A percentile compares a stretch with the other conserved stretches of the same genome.
Evolutionary conservation across 2,329 filamentous ascomycete species (phyloP).

Genomic region (Calonectria hawksworthii): DNA sequence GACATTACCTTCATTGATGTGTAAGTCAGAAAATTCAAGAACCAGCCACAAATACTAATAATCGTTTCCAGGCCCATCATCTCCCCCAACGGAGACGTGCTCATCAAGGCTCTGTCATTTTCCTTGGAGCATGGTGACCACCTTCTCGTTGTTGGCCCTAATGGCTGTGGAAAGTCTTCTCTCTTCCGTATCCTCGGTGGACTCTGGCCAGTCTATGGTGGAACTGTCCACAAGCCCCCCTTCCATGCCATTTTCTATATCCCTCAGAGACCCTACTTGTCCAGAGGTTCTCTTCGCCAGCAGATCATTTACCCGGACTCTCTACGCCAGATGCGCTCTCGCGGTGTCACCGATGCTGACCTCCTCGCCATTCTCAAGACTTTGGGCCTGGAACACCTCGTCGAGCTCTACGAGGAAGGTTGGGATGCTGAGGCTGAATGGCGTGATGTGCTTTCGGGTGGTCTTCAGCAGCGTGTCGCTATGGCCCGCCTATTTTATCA

Average conservation of each 20-base stretch:
- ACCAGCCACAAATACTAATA: neutral
- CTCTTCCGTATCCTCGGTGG: constrained; percentile 97
- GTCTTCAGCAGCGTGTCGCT: constrained; percentile 94
- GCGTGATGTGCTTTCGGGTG: constrained; percentile 93
- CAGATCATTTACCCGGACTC: constrained; percentile 98
- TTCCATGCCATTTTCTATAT: constrained; percentile 98
- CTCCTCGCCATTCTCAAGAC: constrained; percentile 82
- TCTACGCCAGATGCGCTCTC: constrained; percentile 86
- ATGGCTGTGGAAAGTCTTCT: constrained; percentile 96
- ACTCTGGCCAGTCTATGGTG: constrained; percentile 97
- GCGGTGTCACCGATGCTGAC: constrained; percentile 85
- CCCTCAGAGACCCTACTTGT: constrained; percentile 94
- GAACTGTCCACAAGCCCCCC: constrained; percentile 90
- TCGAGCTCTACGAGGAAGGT: constrained; percentile 80
- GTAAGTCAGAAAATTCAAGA: constrained; percentile 54
- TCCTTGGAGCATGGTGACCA: constrained; percentile 89
- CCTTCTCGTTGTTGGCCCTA: constrained; percentile 93
- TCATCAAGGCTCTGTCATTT: constrained; percentile 89
- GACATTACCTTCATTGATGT: constrained; percentile 90
- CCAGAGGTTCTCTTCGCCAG: constrained; percentile 90
- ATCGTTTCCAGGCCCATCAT: constrained; percentile 78
- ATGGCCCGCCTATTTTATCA: constrained; percentile 98
- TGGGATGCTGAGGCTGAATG: constrained; percentile 98
- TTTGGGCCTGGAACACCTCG: constrained; percentile 86
- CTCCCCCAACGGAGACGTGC: constrained; percentile 94